Evolutionary conservation across 1,139 yeast species (phyloP).

Genomic region (Pneumocystis sp.): DNA sequence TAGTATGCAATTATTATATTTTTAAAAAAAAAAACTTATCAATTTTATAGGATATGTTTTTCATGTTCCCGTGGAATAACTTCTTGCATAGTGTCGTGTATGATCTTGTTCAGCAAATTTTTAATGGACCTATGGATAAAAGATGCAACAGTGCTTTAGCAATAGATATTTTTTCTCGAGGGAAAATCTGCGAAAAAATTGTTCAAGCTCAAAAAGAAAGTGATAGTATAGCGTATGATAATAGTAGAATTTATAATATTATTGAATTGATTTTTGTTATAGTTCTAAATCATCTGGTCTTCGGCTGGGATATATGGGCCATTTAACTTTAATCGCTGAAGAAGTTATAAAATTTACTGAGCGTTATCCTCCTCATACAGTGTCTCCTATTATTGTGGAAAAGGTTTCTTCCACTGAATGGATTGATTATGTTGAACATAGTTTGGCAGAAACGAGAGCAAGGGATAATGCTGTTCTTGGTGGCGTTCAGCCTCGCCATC

Average conservation of each 20-base stretch:
- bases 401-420: conserved; percentile 48
- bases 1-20: conserved; percentile 24
- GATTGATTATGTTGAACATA: conserved; percentile 73
- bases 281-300: conserved; percentile 27
- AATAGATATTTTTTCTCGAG: conserved; percentile 67
- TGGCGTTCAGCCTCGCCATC: conserved; percentile 40
- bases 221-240: conserved; percentile 30
- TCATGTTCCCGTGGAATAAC: conserved; percentile 94
- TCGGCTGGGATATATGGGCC: conserved; percentile 94
- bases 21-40: neutral
- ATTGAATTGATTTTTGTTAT: neutral
- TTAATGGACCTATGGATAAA: conserved; percentile 90
- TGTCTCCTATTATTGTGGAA: conserved; percentile 45
- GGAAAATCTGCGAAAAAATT: conserved; percentile 61
- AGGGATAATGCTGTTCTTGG: conserved; percentile 93
- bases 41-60: conserved; percentile 36
- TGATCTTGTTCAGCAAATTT: conserved; percentile 89
- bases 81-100: conserved; percentile 93
- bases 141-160: conserved; percentile 81
- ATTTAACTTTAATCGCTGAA: conserved; percentile 84
- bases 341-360: conserved; percentile 92
- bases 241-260: conserved; percentile 15
- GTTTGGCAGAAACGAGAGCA: conserved; percentile 75
- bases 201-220: conserved; percentile 72
- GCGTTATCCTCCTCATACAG: conserved; percentile 45